phyloP scores from a whole-genome alignment of 2,329 filamentous ascomycete genomes.

The Colletotrichum spinosum region DNA sequence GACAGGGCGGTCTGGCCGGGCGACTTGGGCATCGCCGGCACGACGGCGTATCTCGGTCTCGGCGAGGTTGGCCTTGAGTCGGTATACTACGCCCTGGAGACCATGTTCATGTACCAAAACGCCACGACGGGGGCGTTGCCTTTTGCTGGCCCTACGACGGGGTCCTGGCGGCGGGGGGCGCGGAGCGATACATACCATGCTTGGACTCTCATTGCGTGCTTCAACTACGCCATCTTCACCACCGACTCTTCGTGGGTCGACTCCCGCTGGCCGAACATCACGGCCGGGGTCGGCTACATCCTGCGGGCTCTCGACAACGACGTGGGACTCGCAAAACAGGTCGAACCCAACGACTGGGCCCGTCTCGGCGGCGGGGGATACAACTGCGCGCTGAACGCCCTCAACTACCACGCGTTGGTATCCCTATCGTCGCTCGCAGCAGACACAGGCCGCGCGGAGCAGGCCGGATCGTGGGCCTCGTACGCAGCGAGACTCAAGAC shows the following conservation, averaged over 20 bases:
- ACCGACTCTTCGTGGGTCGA: constrained; percentile 55
- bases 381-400: constrained; percentile 47
- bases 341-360: constrained; percentile 45
- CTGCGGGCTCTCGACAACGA: constrained; percentile 32
- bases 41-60: constrained; percentile 61
- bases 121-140: constrained; percentile 39
- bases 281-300: constrained; percentile 44
- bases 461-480: constrained; percentile 26
- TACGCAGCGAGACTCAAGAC: constrained; percentile 37
- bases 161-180: constrained; percentile 37
- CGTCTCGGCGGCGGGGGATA: constrained; percentile 44
- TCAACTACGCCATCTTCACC: constrained; percentile 62
- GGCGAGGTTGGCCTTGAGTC: constrained; percentile 58
- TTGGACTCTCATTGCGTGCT: constrained; percentile 63
- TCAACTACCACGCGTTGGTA: constrained; percentile 45
- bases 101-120: constrained; percentile 53
- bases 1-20: constrained; percentile 69
- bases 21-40: constrained; percentile 66
- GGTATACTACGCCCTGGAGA: constrained; percentile 58
- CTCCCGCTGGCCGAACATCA: constrained; percentile 56
- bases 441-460: constrained; percentile 21
- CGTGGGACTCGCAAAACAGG: constrained; percentile 37
- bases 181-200: constrained; percentile 46
- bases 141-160: constrained; percentile 41
- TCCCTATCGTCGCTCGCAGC: constrained; percentile 40